Base-by-base conservation (phyloP, 164 flowering plant species). In the Macadamia tetraphylla region DNA sequence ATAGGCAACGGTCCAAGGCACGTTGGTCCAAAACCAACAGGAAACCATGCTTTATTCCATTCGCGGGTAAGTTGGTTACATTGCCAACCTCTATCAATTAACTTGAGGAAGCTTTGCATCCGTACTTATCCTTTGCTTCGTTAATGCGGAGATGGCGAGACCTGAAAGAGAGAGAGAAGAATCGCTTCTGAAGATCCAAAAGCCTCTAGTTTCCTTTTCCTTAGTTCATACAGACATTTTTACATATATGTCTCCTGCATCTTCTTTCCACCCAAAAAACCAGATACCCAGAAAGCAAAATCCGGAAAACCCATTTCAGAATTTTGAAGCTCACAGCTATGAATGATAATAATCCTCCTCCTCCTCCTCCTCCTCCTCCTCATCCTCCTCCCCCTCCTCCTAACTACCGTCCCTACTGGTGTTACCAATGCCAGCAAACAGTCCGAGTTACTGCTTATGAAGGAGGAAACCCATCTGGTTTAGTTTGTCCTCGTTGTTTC, bases 401-500 rank as follows among this genome's bases (percentile, higher is more conserved):
- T 52, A 72, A 48, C 67, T 87, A 40, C 79, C 80, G 75, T 58
- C 77, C 72, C 15, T 94, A 86, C 71, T 91, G 91, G 96, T 94
- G 98, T 73, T 81, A 87, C 82, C 86, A 80, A 2, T 91, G 97
- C 75, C 83, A 80, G 6, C 83, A 80, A 3, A 64, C 73, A 9
- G 89, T 89, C 48, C 70, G 86, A 48, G 59, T 86, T 23, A 73
- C 82, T 6, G 9, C 87, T 1, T 23, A 23, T 23, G 23, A 23
- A 23, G 23, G 23, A 23, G 44, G 65, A 1, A 73, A 75, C 67
- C 75, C 88, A 0, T 68, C 88, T 2, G 83, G 81, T n/a, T 67
- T 83, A 60, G 11, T 69, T 23, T 91, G 98, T 67, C 98, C 97
- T 3, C 89, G 90, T 6, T 94, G 98, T 72, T 75, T 73, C 6